phyloP scores from a whole-genome alignment of 208 protist genomes.

The Leptomonas pyrrhocoris region DNA sequence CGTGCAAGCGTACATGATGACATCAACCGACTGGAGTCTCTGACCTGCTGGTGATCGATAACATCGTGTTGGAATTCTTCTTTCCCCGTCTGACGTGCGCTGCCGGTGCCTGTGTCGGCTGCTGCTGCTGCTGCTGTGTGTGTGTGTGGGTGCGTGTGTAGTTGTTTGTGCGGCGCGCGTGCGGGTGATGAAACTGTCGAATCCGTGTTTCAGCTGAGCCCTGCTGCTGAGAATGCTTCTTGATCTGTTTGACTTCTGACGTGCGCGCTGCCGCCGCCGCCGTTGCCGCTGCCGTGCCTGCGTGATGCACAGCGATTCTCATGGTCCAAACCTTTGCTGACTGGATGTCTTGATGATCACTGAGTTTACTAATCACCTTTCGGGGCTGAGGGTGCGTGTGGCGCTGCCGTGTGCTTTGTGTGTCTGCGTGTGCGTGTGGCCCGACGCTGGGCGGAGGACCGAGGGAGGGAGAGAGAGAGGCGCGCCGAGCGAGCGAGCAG shows the following conservation, averaged over 20 bases:
- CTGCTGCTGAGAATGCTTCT: constrained; percentile 37
- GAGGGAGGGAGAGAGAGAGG: not conserved
- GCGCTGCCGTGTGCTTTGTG: not conserved
- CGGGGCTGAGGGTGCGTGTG: constrained; percentile 11
- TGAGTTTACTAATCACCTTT: constrained; percentile 21
- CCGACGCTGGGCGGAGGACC: not conserved
- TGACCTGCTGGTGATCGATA: constrained; percentile 33
- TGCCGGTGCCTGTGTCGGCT: not conserved
- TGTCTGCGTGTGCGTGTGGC: constrained; percentile 3
- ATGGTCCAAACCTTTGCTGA: constrained; percentile 18
- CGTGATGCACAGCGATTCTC: constrained; percentile 21
- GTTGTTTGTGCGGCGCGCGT: constrained; percentile 2
- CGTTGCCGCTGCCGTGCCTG: constrained; percentile 5
- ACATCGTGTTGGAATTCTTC: constrained; percentile 29
- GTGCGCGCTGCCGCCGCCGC: not conserved
- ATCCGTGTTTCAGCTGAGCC: constrained; percentile 59
- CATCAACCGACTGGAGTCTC: constrained; percentile 49
- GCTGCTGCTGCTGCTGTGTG: too few relatives aligned
- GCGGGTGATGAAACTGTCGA: constrained; percentile 51
- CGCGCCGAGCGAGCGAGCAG: too few relatives aligned
- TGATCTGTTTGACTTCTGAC: constrained; percentile 52
- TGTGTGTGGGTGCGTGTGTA: too few relatives aligned
- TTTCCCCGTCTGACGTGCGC: constrained; percentile 34
- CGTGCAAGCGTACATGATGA: constrained; percentile 27
- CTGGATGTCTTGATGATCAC: constrained; percentile 7